Conservation (phyloP, 345 rosid species). For the Cardamine resedifolia region DNA sequence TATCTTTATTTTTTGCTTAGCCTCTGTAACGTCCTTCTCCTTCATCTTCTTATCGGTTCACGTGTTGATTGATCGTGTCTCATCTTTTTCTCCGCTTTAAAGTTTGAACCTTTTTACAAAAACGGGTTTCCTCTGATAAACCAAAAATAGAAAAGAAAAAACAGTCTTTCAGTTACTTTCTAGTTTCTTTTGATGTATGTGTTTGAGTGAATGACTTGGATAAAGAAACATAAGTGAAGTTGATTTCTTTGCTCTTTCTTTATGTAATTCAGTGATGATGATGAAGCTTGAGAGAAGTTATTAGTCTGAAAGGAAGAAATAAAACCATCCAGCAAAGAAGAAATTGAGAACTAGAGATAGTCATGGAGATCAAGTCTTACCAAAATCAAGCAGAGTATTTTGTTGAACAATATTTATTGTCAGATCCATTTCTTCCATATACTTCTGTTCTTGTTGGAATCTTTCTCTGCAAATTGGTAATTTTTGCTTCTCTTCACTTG, state of each 20-base stretch:
- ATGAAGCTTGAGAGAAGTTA: slow-evolving; percentile 21
- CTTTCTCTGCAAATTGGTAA: slow-evolving; percentile 79
- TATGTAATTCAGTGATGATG: slow-evolving; percentile 12
- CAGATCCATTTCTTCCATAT: slow-evolving; percentile 70
- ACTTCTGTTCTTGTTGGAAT: slow-evolving; percentile 72
- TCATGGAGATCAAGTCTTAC: slow-evolving; percentile 62
- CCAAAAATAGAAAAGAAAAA: not conserved
- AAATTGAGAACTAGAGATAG: slow-evolving; percentile 28
- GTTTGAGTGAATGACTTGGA: not conserved
- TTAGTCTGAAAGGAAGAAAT: slow-evolving; percentile 1
- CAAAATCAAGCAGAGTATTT: slow-evolving; percentile 63
- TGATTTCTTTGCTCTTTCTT: not conserved
- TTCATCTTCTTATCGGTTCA: slow-evolving; percentile 34
- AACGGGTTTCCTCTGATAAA: not conserved
- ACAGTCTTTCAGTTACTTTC: not conserved
- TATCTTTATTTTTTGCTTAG: not conserved
- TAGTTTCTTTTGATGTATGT: slow-evolving; percentile 1
- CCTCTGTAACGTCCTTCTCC: slow-evolving; percentile 33
- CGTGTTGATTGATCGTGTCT: slow-evolving; percentile 33
- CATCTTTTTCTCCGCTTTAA: slow-evolving; percentile 7
- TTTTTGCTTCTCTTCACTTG: slow-evolving; percentile 14
- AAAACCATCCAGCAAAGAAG: not conserved
- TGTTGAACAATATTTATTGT: slow-evolving; percentile 58
- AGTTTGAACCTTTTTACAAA: not conserved
- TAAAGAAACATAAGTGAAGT: slow-evolving; percentile 5